phyloP scores from a whole-genome alignment of 2,329 filamentous ascomycete species.

The Diaporthe sp. region DNA sequence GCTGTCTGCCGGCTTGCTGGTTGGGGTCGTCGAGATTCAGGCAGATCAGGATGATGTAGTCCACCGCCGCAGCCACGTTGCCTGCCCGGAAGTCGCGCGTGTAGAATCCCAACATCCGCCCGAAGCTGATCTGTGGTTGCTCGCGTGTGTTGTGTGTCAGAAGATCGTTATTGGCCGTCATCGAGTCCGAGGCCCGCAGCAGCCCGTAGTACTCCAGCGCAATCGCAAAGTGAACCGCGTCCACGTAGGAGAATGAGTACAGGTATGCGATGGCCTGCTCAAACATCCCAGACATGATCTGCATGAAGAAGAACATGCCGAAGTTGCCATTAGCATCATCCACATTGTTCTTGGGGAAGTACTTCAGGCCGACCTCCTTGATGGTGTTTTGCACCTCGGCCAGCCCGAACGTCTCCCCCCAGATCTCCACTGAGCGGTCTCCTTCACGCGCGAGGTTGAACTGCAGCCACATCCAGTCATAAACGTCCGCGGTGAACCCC shows the following conservation, averaged over 20 bases:
- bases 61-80: slow-evolving; percentile 88
- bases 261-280: slow-evolving; percentile 93
- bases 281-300: slow-evolving; percentile 91
- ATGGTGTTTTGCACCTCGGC: slow-evolving; percentile 82
- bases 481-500: slow-evolving; percentile 72
- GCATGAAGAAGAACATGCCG: slow-evolving; percentile 93
- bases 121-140: slow-evolving; percentile 91
- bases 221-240: slow-evolving; percentile 94
- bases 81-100: slow-evolving; percentile 95
- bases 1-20: slow-evolving; percentile 76
- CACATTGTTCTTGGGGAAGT: slow-evolving; percentile 85
- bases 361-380: slow-evolving; percentile 87
- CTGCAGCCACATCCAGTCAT: slow-evolving; percentile 80
- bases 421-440: slow-evolving; percentile 73
- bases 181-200: slow-evolving; percentile 86
- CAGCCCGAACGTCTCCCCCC: slow-evolving; percentile 74
- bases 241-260: slow-evolving; percentile 91
- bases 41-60: slow-evolving; percentile 93
- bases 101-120: slow-evolving; percentile 92
- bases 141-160: slow-evolving; percentile 75
- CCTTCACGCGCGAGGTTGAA: slow-evolving; percentile 77
- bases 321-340: slow-evolving; percentile 82
- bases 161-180: slow-evolving; percentile 78
- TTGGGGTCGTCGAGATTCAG: slow-evolving; percentile 79
- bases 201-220: slow-evolving; percentile 91